phyloP scores from a whole-genome alignment of 768 basidiomycete genomes.

The Tylopilus sp. region DNA sequence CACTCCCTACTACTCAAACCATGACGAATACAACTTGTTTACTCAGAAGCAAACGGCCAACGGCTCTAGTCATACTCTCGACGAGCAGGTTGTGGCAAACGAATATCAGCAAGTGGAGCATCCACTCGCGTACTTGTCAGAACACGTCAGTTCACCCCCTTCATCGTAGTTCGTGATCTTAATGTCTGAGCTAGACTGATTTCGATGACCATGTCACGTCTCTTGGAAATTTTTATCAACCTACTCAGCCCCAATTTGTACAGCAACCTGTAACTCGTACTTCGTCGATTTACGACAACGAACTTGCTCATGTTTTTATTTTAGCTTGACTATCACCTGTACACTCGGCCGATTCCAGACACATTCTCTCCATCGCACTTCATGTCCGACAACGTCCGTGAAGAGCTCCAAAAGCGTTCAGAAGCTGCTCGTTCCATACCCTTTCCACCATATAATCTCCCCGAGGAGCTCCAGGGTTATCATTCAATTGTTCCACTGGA shows the following conservation, averaged over 20 bases:
- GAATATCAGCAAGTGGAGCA: slow-evolving; percentile 25
- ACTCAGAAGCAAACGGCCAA: slow-evolving; percentile 7
- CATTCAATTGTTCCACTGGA: slow-evolving; percentile 85
- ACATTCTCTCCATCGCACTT: slow-evolving; percentile 66
- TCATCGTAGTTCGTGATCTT: background rate
- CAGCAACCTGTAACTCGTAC: slow-evolving; percentile 63
- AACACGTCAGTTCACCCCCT: slow-evolving; percentile 19
- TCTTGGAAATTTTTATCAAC: slow-evolving; percentile 37
- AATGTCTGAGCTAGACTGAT: slow-evolving; percentile 23
- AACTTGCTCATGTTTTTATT: background rate
- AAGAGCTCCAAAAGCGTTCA: slow-evolving; percentile 51
- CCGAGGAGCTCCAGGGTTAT: slow-evolving; percentile 88
- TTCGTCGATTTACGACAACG: background rate
- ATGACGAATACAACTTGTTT: slow-evolving; percentile 40
- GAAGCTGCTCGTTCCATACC: slow-evolving; percentile 39
- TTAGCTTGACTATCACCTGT: slow-evolving; percentile 91
- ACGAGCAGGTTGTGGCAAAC: slow-evolving; percentile 14
- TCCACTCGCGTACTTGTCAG: slow-evolving; percentile 18
- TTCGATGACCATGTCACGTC: slow-evolving; percentile 28
- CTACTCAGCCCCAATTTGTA: slow-evolving; percentile 45
- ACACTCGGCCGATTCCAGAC: slow-evolving; percentile 66
- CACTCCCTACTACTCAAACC: slow-evolving; percentile 27
- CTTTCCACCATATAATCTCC: slow-evolving; percentile 54
- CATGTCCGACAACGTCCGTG: slow-evolving; percentile 74
- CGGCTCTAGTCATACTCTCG: slow-evolving; percentile 4